These are phyloP conservation scores for Gastrolobium bilobum DNA, from an alignment of 306 rosid species.

Conservation along the genomic window DNA sequence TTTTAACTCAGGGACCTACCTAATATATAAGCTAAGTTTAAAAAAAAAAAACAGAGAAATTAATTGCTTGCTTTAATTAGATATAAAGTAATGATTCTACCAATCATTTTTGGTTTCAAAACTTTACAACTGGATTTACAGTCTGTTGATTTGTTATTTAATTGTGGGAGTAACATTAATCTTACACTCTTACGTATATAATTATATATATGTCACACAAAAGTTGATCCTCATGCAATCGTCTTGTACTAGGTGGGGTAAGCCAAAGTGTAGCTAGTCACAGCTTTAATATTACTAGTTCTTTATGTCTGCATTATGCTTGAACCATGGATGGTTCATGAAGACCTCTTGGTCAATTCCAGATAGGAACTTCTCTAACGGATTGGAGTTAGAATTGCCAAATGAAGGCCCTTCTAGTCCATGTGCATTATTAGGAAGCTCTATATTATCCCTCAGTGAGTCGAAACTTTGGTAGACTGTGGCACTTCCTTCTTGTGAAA, in stretches of 20 bases:
- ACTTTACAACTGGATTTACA: constrained; percentile 5
- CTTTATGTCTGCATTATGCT: constrained; percentile 47
- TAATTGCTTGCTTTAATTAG: not conserved
- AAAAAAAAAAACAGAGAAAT: not conserved
- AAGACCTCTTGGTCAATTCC: constrained; percentile 68
- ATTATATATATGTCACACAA: constrained; percentile 28
- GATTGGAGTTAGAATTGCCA: constrained; percentile 53
- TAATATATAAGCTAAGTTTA: not conserved
- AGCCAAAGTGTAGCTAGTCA: constrained; percentile 22
- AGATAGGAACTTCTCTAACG: constrained; percentile 61
- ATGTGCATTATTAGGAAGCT: constrained; percentile 53
- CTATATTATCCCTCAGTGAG: constrained; percentile 51
- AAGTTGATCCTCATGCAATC: constrained; percentile 51
- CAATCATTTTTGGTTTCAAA: constrained; percentile 1
- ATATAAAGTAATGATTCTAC: constrained; percentile 18
- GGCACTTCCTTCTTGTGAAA: constrained; percentile 48
- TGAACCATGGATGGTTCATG: constrained; percentile 62
- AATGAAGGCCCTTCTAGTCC: constrained; percentile 58
- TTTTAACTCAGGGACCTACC: not conserved
- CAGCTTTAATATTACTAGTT: constrained; percentile 42
- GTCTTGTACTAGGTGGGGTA: constrained; percentile 48
- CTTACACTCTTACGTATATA: not conserved
- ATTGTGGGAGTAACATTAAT: constrained; percentile 18
- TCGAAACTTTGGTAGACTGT: constrained; percentile 48
- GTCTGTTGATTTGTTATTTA: constrained; percentile 5